phyloP scores from a whole-genome alignment of 2,329 filamentous ascomycete species.

The Cladosporium velox region DNA sequence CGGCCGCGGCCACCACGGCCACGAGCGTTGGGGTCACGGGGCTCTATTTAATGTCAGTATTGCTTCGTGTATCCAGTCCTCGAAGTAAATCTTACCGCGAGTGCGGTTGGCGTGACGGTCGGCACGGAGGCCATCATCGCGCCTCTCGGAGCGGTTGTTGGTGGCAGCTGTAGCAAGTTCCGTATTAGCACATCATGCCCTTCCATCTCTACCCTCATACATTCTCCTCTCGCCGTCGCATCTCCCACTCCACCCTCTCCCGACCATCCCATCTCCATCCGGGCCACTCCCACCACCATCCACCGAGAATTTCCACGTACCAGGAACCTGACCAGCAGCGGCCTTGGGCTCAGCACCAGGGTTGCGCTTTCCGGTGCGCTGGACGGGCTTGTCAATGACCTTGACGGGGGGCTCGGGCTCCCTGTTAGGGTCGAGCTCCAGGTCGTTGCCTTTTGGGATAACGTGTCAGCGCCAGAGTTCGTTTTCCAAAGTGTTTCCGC shows the following conservation, averaged over 20 bases:
- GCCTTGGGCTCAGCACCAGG: constrained; percentile 70
- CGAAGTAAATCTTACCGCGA: constrained; percentile 35
- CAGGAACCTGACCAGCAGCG: constrained; percentile 60
- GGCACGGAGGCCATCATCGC: constrained; percentile 64
- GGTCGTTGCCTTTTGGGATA: constrained; percentile 62
- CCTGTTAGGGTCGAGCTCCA: constrained; percentile 72
- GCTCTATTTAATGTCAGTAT: constrained; percentile 26
- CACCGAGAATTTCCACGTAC: constrained; percentile 57
- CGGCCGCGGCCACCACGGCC: constrained; percentile 51
- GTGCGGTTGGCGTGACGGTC: constrained; percentile 41
- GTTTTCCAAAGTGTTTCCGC: neutral
- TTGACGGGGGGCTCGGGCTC: constrained; percentile 76
- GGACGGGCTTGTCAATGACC: constrained; percentile 80
- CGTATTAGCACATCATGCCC: constrained; percentile 19
- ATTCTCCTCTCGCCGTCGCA: neutral
- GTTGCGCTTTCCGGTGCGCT: constrained; percentile 84
- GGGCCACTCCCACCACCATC: neutral
- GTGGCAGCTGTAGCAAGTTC: constrained; percentile 59
- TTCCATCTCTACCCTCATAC: neutral
- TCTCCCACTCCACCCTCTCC: neutral
- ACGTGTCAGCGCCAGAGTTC: constrained; percentile 15
- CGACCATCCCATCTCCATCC: neutral
- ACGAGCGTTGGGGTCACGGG: constrained; percentile 46
- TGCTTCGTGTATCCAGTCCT: too few species aligned
- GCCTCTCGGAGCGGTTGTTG: constrained; percentile 73